These are phyloP conservation scores for Ceratocystis albifundus DNA, from an alignment of 2,329 filamentous ascomycete genomes.

Conservation along the genomic window DNA sequence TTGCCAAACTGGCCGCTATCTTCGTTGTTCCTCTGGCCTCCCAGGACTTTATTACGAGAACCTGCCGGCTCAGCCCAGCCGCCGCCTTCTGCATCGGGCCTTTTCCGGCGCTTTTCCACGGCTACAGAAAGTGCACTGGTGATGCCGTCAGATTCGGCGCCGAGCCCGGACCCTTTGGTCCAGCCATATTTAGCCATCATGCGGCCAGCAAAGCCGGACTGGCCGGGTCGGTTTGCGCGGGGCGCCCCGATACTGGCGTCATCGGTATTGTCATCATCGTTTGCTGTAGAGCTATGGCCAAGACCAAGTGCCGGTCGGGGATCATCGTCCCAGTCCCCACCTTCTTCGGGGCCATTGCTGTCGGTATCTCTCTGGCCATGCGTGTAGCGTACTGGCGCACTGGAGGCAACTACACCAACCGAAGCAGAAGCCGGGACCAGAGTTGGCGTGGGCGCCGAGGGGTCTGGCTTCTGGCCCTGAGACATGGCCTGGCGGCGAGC, in stretches of 20 bases:
- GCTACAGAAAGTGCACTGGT: conserved; percentile 71
- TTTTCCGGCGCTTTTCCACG: conserved; percentile 75
- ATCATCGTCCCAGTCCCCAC: conserved; percentile 35
- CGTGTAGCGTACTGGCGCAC: conserved; percentile 63
- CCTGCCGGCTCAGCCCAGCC: conserved; percentile 60
- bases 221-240: conserved; percentile 59
- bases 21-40: conserved; percentile 49
- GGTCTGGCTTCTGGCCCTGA: conserved; percentile 30
- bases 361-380: conserved; percentile 32
- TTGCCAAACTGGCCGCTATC: conserved; percentile 46
- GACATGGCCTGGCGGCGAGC: conserved; percentile 50
- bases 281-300: conserved; percentile 30
- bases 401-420: conserved; percentile 43
- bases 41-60: conserved; percentile 63
- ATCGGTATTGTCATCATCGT: conserved; percentile 28
- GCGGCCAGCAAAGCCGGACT: conserved; percentile 73
- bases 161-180: conserved; percentile 77
- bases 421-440: conserved; percentile 32
- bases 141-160: conserved; percentile 71
- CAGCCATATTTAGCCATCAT: conserved; percentile 92
- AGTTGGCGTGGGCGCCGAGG: background rate
- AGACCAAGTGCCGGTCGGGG: conserved; percentile 40
- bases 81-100: conserved; percentile 64
- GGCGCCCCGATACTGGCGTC: conserved; percentile 33
- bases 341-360: conserved; percentile 28